A percentile compares a stretch with the other conserved stretches of the same genome.
These are phyloP conservation scores for Metschnikowia anglica DNA, from an alignment of 805 yeast species.

Conservation along the genomic window DNA sequence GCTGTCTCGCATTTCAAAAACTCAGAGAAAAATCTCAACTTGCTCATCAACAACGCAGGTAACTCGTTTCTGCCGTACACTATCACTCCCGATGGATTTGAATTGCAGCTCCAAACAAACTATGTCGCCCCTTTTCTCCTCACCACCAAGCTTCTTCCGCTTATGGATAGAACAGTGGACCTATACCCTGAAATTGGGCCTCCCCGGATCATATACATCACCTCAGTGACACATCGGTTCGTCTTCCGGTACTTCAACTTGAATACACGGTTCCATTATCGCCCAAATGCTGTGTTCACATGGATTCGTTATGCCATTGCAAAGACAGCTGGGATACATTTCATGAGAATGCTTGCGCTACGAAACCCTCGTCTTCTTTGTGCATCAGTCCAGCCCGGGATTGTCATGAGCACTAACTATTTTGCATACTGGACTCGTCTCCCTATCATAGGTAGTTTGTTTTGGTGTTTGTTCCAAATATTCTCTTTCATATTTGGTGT, in stretches of 20 bases:
- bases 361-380: slow-evolving; percentile 65
- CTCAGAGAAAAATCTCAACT: slow-evolving; percentile 52
- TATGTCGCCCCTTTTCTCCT: slow-evolving; percentile 73
- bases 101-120: slow-evolving; percentile 76
- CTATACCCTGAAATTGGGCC: slow-evolving; percentile 27
- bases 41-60: slow-evolving; percentile 77
- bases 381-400: slow-evolving; percentile 77
- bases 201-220: slow-evolving; percentile 61
- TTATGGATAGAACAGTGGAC: slow-evolving; percentile 44
- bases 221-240: slow-evolving; percentile 65
- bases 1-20: slow-evolving; percentile 49
- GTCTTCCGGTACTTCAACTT: slow-evolving; percentile 49
- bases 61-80: slow-evolving; percentile 73
- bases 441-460: slow-evolving; percentile 73
- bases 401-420: slow-evolving; percentile 77
- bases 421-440: slow-evolving; percentile 75
- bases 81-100: slow-evolving; percentile 67
- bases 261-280: slow-evolving; percentile 49
- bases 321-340: slow-evolving; percentile 76
- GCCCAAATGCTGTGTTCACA: slow-evolving; percentile 68
- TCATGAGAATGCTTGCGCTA: slow-evolving; percentile 60
- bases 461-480: slow-evolving; percentile 69
- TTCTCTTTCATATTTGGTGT: slow-evolving; percentile 72
- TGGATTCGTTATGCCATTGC: slow-evolving; percentile 79
- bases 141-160: slow-evolving; percentile 57